Evolutionary conservation across 257 asterid genomes (phyloP), one percentile per base, ranked within the genome.

Genomic region (Capsicum pubescens): DNA sequence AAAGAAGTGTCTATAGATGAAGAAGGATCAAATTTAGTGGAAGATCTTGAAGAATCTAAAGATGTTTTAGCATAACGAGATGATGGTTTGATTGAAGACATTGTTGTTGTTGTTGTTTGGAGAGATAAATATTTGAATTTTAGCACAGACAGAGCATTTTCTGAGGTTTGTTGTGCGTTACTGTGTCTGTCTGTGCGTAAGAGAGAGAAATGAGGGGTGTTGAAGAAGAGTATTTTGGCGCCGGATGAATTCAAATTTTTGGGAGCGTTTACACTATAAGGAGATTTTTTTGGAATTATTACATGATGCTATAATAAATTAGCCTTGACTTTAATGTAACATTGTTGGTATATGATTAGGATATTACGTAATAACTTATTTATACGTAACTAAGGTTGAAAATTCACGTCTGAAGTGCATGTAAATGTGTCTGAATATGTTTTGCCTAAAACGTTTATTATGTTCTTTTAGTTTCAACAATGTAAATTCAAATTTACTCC

Each of bases 11-110:
- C 98, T 0, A 92, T 84, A 74, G 98, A 95, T 8, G 99, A 92
- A 64, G 96, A 92, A 26, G 95, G 97, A 85, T 92, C 97, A 79
- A 98, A 94, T 87, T 87, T 92, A 0, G 91, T 87, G 80, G 95
- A 93, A 85, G 92, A 86, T 89, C 87, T 10, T 90, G 87, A 89
- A 85, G 87, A 90, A 87, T 89, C 68, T 48, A 61, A 74, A 19
- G 79, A 79, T 3, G 87, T 84, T 55, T 85, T 14, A 52, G 85
- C 85, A 89, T 95, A 95, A 86, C 98, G 97, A 60, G 94, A 91
- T 61, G 98, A 92, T 16, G 96, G 81, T 87, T 89, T 93, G 83
- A 90, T 89, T 82, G 94, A 91, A 86, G 94, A 95, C 98, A 95
- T 95, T 74, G 81, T 50, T 50, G 13, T 69, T n/a, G n/a, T 15